Conservation (phyloP, 805 yeast species). For the Candida nanaspora region DNA sequence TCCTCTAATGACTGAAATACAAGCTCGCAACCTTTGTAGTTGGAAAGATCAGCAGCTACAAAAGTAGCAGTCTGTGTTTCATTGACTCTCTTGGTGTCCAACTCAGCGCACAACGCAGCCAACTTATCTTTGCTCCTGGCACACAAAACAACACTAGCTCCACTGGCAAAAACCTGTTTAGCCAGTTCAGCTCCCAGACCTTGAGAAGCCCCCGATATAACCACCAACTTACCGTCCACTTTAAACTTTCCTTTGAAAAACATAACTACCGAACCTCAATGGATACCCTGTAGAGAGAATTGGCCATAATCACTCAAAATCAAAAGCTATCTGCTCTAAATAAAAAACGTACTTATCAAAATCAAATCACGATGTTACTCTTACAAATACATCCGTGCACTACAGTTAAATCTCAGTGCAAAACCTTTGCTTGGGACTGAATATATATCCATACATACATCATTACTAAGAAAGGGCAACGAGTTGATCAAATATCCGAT, state of each 20-base stretch:
- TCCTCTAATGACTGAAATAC: conserved; percentile 31
- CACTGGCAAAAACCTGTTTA: conserved; percentile 30
- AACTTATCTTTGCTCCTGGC: conserved; percentile 69
- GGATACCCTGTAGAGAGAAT: too few relatives aligned
- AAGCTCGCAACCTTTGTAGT: conserved; percentile 40
- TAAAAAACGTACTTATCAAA: too few relatives aligned
- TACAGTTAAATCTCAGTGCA: too few relatives aligned
- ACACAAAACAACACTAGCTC: conserved; percentile 65
- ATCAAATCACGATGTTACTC: too few relatives aligned
- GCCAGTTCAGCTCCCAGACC: conserved; percentile 87
- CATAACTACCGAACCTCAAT: too few relatives aligned
- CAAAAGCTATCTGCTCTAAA: too few relatives aligned
- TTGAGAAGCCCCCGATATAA: conserved; percentile 92
- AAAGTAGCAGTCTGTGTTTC: conserved; percentile 32
- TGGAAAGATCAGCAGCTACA: conserved; percentile 58
- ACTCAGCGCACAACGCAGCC: conserved; percentile 36
- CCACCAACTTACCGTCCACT: conserved; percentile 46
- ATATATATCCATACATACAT: too few relatives aligned
- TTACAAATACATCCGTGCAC: too few relatives aligned
- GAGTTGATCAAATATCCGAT: too few relatives aligned
- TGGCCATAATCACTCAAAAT: too few relatives aligned
- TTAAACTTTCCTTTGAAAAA: conserved; percentile 5
- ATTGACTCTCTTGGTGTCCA: conserved; percentile 26
- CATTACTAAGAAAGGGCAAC: too few relatives aligned
- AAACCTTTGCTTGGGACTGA: too few relatives aligned